Conservation (phyloP, 2,329 filamentous ascomycete species). For the Sarocladiaceae sp. region DNA sequence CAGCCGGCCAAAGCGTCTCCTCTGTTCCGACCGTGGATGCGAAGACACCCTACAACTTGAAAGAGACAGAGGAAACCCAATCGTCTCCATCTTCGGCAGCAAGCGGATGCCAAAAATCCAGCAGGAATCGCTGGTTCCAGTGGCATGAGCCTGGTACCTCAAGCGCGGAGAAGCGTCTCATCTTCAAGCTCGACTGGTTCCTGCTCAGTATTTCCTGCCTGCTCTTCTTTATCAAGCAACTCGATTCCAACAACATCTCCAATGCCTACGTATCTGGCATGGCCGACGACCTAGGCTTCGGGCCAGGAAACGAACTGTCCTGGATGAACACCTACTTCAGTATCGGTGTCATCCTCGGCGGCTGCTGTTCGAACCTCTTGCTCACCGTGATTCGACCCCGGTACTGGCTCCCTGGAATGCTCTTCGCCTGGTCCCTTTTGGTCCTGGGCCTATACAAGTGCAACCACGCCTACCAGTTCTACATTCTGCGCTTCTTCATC, state of each 20-base stretch:
- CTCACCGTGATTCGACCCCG: slow-evolving; percentile 39
- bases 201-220: slow-evolving; percentile 36
- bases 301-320: slow-evolving; percentile 32
- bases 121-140: slow-evolving; percentile 26
- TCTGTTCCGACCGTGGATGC: too few relatives aligned
- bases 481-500: slow-evolving; percentile 48
- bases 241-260: slow-evolving; percentile 41
- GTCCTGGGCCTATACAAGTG: slow-evolving; percentile 35
- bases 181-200: slow-evolving; percentile 48
- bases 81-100: too few relatives aligned
- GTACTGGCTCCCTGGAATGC: slow-evolving; percentile 34
- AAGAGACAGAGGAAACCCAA: too few relatives aligned
- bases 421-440: slow-evolving; percentile 33
- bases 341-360: slow-evolving; percentile 37
- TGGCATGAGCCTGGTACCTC: slow-evolving; percentile 39
- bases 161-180: slow-evolving; percentile 37
- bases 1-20: too few relatives aligned
- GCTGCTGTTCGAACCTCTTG: slow-evolving; percentile 37
- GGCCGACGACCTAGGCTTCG: slow-evolving; percentile 40
- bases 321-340: slow-evolving; percentile 43
- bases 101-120: too few relatives aligned
- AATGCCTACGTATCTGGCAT: slow-evolving; percentile 47
- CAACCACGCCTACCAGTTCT: slow-evolving; percentile 32
- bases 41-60: too few relatives aligned
- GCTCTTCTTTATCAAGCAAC: slow-evolving; percentile 41